phyloP scores from a whole-genome alignment of 345 rosid species.

The Camelina laxa region DNA sequence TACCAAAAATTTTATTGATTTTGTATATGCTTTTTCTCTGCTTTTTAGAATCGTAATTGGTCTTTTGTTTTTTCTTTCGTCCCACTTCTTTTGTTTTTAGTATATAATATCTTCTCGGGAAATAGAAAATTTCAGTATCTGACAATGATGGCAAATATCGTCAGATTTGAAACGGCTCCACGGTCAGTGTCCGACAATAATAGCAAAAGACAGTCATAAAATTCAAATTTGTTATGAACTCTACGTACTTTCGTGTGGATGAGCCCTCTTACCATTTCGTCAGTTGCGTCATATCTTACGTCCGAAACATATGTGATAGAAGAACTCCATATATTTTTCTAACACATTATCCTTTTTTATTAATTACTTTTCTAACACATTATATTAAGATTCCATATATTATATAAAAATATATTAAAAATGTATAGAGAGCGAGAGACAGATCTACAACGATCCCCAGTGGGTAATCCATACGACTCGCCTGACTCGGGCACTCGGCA shows the following conservation, averaged over 20 bases:
- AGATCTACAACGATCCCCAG: too few species aligned
- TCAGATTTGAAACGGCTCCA: neutral
- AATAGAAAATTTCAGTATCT: neutral
- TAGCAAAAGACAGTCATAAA: neutral
- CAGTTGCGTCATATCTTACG: slow-evolving; percentile 8
- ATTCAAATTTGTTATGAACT: slow-evolving; percentile 19
- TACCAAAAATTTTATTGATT: too few species aligned
- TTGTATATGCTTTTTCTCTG: too few species aligned
- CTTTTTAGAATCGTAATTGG: neutral
- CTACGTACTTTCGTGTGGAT: neutral
- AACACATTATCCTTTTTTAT: neutral
- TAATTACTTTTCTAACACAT: neutral
- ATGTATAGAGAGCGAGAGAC: too few species aligned
- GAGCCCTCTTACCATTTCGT: neutral
- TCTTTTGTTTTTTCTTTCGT: too few species aligned
- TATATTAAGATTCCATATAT: neutral
- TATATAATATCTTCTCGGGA: neutral
- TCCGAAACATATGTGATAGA: slow-evolving; percentile 5
- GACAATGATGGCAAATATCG: neutral
- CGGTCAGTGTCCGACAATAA: neutral
- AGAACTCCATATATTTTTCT: neutral
- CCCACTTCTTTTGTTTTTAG: too few species aligned
- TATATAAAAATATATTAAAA: too few species aligned
- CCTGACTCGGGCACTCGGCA: too few species aligned
- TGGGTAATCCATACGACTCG: too few species aligned